These are phyloP conservation scores for Fusarium pilosicola DNA, from an alignment of 2,329 filamentous ascomycete species.

Conservation along the genomic window DNA sequence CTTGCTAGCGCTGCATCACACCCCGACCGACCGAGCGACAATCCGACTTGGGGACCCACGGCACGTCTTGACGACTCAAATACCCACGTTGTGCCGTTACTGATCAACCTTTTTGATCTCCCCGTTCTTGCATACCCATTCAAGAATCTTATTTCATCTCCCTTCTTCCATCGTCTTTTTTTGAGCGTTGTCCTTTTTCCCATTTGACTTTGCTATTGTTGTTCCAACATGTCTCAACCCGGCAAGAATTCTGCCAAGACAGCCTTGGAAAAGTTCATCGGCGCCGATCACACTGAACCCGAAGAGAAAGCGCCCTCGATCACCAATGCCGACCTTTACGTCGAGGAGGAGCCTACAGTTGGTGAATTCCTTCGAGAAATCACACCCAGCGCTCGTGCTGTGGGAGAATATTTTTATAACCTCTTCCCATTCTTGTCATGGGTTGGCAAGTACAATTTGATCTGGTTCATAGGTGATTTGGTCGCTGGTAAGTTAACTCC, in stretches of 20 bases:
- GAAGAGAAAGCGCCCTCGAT: conserved; percentile 50
- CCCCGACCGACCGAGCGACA: conserved; percentile 45
- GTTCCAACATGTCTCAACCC: conserved; percentile 29
- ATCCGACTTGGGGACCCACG: conserved; percentile 30
- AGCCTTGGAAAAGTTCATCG: conserved; percentile 46
- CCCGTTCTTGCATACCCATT: conserved; percentile 19
- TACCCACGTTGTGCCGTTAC: conserved; percentile 21
- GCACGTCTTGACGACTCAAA: conserved; percentile 22
- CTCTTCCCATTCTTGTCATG: conserved; percentile 61
- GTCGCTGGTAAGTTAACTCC: conserved; percentile 52
- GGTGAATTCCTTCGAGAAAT: conserved; percentile 54
- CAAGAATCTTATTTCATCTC: background rate
- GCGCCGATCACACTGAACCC: conserved; percentile 47
- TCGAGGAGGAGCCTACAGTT: conserved; percentile 56
- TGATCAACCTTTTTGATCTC: conserved; percentile 22
- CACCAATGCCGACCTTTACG: conserved; percentile 50
- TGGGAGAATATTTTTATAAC: conserved; percentile 50
- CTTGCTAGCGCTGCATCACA: conserved; percentile 30
- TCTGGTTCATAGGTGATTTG: conserved; percentile 59
- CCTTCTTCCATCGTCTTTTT: background rate
- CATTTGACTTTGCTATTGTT: background rate
- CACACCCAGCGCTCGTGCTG: conserved; percentile 46
- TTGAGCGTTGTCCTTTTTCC: conserved; percentile 5
- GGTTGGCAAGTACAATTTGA: conserved; percentile 61
- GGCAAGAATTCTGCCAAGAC: conserved; percentile 39